Percentiles rank a stretch among this genome's conserved stretches.
These are phyloP conservation scores for Dictyophora rubrovolvata DNA, from an alignment of 768 basidiomycete species.

Conservation along the genomic window DNA sequence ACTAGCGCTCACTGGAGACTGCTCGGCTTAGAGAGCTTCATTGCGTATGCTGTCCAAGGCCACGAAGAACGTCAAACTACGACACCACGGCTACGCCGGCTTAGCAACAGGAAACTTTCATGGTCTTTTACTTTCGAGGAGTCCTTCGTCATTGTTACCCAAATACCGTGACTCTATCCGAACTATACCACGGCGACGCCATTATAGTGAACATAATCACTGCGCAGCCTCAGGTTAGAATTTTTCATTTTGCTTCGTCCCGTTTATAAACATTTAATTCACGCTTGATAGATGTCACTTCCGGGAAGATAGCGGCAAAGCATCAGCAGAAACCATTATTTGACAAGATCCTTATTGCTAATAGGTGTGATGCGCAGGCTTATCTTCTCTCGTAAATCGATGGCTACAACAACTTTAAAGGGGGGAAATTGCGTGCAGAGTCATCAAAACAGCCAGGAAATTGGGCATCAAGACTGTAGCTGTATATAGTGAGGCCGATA, in stretches of 20 bases:
- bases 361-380: conserved; percentile 44
- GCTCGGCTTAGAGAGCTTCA: no score
- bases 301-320: background rate
- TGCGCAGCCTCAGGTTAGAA: background rate
- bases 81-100: background rate
- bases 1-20: no score
- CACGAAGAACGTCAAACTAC: background rate
- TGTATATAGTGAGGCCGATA: conserved; percentile 84
- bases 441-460: conserved; percentile 82
- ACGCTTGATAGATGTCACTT: background rate
- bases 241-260: background rate
- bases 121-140: background rate
- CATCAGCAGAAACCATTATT: conserved; percentile 30
- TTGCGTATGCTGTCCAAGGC: background rate
- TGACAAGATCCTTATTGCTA: conserved; percentile 87
- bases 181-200: background rate
- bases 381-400: background rate
- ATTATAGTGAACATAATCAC: background rate
- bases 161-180: background rate
- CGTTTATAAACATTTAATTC: background rate
- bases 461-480: conserved; percentile 88
- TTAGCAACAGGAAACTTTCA: background rate
- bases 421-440: conserved; percentile 93
- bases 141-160: background rate
- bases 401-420: conserved; percentile 26